Base-by-base conservation (phyloP, 106 monocot genomes). In the Hemerocallis citrina region DNA sequence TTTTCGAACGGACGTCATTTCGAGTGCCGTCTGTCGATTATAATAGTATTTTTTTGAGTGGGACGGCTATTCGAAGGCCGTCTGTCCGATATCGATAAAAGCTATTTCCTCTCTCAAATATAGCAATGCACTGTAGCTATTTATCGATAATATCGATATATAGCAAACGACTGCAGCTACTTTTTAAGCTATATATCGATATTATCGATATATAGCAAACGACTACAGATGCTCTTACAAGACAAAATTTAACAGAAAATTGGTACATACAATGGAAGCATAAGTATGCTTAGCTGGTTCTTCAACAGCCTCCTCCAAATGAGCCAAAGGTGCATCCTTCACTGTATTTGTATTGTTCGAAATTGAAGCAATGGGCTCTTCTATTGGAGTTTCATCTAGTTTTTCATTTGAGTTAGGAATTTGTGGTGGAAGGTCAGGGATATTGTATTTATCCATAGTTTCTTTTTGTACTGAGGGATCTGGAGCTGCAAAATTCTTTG, bases 211-310 rank as follows among this genome's bases (percentile, higher is more conserved):
- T n/a, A n/a, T n/a, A n/a, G n/a, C n/a, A n/a, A 29, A 8, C 14
- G 65, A 52, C 2, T 7, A 16, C 15, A 34, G 30, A 46, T 48
- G 43, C 20, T 15, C 16, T 17, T 6, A 14, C 63, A 4, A 43
- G 29, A 32, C 13, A n/a, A 36, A 28, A 37, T 0, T 16, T 21
- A 43, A 60, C 11, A 43, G 19, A 19, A 52, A 52, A 10, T 3
- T 32, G 15, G 32, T 16, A 67, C 65, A 70, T 73, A 92, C 92
- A 56, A 87, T 79, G 25, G 92, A 87, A 17, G 92, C 92, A 74
- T 92, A 92, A 29, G 86, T 87, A n/a, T 83, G 86, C 73, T 88
- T 92, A 8, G 60, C 56, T 22, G 77, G 78, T 45, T 84, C 87
- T 33, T 39, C 64, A 23, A 68, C 47, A 41, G 63, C 50, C 58